Base-by-base conservation (phyloP, 495 filamentous ascomycete genomes). In the Ramalina intermedia region DNA sequence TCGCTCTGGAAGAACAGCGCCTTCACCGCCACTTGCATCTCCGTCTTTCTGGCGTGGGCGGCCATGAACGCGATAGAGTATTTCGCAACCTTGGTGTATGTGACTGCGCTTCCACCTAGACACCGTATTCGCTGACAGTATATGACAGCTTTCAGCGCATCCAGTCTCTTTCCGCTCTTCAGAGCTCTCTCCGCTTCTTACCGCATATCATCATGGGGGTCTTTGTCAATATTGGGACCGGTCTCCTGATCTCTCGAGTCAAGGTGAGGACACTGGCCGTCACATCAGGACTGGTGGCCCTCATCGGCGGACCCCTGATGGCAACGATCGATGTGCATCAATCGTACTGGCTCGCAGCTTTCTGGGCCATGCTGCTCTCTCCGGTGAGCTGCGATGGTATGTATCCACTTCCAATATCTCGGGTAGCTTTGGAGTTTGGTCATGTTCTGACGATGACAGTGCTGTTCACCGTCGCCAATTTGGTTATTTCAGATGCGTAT, bases 391-490 rank as follows among this genome's bases (percentile, higher is more conserved):
- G 74, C 0, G 79, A 82, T 55, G 65, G 70, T 4, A 66, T 78
- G 14, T 83, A 80, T 60, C 72, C 71, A 12, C 67, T 80, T 42
- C 41, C 13, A 33, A 33, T 33, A 33, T 33, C 12, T 4, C 8
- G 8, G 29, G 29, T 13, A 13, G 29, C 29, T 48, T 33, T 33
- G 29, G 12, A 11, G 29, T 11, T 33, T 33, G 13, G 17, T 57
- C 6, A 57, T 61, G 63, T n/a, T 48, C 56, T 17, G 17, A 12
- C 0, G 46, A 58, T 9, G 43, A 4, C 49, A 60, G 26, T 36
- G 14, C 66, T 80, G 8, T 85, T 81, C 61, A 76, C 72, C 7
- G 69, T 82, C 6, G 71, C 75, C 2, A 80, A 81, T 53, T 56
- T 81, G 11, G 44, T 79, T 43, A 76, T 80, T 42, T 66, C 73